phyloP scores from a whole-genome alignment of 495 filamentous ascomycete genomes.

The Filosporella fistucella region DNA sequence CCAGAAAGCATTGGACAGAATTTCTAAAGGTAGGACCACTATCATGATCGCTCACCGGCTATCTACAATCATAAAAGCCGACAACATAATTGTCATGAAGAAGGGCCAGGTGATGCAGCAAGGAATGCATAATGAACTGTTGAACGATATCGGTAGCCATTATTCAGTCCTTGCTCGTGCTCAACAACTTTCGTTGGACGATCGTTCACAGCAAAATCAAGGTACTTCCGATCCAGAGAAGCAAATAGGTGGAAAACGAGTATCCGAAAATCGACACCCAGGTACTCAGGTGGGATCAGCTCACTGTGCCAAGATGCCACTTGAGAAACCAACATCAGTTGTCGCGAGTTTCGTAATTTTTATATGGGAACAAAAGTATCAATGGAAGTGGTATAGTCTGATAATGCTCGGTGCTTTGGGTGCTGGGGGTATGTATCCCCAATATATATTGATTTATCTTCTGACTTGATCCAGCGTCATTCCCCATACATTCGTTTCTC shows the following conservation, averaged over 20 bases:
- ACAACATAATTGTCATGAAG: constrained; percentile 58
- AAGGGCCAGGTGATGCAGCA: constrained; percentile 51
- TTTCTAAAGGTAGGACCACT: constrained; percentile 55
- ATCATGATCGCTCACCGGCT: constrained; percentile 56
- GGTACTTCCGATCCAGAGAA: not conserved
- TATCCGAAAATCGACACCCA: not conserved
- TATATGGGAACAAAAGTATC: not conserved
- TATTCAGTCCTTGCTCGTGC: not conserved
- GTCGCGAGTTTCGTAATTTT: no score
- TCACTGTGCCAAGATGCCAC: not conserved
- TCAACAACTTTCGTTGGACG: not conserved
- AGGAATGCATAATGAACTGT: constrained; percentile 35
- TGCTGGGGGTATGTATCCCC: not conserved
- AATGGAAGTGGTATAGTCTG: not conserved
- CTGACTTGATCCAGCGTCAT: not conserved
- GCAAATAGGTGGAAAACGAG: not conserved
- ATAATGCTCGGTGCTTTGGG: not conserved
- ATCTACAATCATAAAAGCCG: constrained; percentile 49
- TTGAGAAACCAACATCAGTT: no score
- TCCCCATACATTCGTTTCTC: constrained; percentile 5
- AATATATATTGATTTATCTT: not conserved
- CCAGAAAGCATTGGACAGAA: constrained; percentile 59
- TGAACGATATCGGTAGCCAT: not conserved
- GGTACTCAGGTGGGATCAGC: no score
- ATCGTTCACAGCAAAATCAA: no score